phyloP scores from a whole-genome alignment of 208 protist genomes.

The Crithidia thermophila region DNA sequence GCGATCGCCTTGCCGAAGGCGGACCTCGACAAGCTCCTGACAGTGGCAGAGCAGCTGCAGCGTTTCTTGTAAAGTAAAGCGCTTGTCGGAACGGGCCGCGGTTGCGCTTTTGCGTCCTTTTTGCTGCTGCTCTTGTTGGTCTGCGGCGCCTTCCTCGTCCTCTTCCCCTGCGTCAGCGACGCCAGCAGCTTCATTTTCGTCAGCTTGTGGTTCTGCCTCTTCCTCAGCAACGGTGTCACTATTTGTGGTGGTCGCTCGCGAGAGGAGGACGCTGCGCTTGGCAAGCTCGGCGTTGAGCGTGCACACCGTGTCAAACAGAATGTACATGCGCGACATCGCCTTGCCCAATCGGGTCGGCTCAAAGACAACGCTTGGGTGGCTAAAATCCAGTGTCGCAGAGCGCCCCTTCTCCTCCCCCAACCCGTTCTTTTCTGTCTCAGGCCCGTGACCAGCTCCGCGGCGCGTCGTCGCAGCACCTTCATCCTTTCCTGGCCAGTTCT shows the following conservation, averaged over 20 bases:
- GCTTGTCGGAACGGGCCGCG: neutral
- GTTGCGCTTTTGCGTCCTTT: neutral
- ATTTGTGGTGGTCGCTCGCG: neutral
- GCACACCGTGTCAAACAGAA: slow-evolving; percentile 82
- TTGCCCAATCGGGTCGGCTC: slow-evolving; percentile 25
- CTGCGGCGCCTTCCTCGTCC: neutral
- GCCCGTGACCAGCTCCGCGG: too few relatives aligned
- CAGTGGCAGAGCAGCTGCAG: slow-evolving; percentile 64
- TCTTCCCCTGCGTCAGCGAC: neutral
- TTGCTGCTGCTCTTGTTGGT: neutral
- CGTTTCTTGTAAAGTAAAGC: slow-evolving; percentile 28
- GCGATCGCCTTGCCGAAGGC: slow-evolving; percentile 81
- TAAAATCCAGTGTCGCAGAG: neutral
- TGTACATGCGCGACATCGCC: slow-evolving; percentile 83
- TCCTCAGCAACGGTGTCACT: neutral
- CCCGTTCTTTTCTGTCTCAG: neutral
- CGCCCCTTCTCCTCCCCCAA: neutral
- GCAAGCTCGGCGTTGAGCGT: slow-evolving; percentile 51
- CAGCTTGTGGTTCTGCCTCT: neutral
- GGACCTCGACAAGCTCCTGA: slow-evolving; percentile 73
- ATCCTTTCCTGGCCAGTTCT: too few relatives aligned
- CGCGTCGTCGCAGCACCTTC: too few relatives aligned
- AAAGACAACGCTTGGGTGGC: slow-evolving; percentile 1
- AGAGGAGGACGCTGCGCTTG: neutral
- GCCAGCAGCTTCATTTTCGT: neutral